These are phyloP conservation scores for Biscogniauxia sp. DNA, from an alignment of 2,329 filamentous ascomycete genomes.

Conservation along the genomic window DNA sequence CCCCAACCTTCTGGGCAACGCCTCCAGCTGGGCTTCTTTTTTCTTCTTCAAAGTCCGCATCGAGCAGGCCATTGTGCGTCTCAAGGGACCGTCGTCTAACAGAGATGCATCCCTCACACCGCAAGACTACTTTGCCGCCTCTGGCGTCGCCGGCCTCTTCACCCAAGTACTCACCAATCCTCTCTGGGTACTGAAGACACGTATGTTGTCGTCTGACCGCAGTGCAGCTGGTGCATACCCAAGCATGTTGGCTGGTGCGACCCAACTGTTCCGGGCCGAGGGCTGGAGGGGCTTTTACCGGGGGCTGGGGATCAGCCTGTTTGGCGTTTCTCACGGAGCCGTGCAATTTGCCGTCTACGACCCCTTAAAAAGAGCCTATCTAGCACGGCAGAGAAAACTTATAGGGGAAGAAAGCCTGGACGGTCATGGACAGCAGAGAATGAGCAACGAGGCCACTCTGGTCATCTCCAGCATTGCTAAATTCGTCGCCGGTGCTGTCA, in stretches of 20 bases:
- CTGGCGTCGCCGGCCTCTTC: constrained; percentile 65
- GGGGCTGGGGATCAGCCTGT: constrained; percentile 75
- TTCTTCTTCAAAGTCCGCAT: constrained; percentile 71
- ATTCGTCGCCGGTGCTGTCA: constrained; percentile 81
- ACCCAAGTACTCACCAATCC: constrained; percentile 88
- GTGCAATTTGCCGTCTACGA: constrained; percentile 98
- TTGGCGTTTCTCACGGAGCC: constrained; percentile 88
- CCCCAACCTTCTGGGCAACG: constrained; percentile 89
- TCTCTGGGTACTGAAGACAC: constrained; percentile 97
- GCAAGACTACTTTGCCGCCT: constrained; percentile 78
- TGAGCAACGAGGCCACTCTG: constrained; percentile 76
- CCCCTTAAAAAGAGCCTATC: constrained; percentile 56
- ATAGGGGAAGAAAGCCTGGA: constrained; percentile 18
- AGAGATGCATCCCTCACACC: constrained; percentile 45
- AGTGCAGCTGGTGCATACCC: constrained; percentile 75
- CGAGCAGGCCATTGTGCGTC: constrained; percentile 45
- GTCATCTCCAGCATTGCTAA: constrained; percentile 78
- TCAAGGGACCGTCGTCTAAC: constrained; percentile 24
- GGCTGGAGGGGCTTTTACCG: constrained; percentile 82
- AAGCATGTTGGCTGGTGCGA: constrained; percentile 69
- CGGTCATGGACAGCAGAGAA: constrained; percentile 33
- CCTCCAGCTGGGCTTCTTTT: constrained; percentile 85
- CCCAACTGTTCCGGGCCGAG: constrained; percentile 65
- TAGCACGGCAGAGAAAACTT: constrained; percentile 40
- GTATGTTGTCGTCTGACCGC: constrained; percentile 86